Evolutionary conservation across 2,329 filamentous ascomycete genomes (phyloP).

Genomic region (Phialocephala sp.): DNA sequence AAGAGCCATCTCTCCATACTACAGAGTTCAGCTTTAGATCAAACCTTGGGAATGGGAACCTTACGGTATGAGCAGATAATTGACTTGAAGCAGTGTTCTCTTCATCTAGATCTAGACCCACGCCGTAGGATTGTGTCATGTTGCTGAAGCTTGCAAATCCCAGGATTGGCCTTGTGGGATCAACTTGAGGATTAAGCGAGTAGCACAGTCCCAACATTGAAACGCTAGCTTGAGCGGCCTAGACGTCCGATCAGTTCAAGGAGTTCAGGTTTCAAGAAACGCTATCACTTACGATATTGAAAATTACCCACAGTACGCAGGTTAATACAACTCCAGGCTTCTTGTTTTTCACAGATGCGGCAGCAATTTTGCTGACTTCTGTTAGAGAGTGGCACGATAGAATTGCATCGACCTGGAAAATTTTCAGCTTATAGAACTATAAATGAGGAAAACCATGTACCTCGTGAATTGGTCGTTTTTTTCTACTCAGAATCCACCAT

Average conservation of each 20-base stretch:
- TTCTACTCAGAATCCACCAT: slow-evolving; percentile 19
- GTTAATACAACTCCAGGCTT: slow-evolving; percentile 4
- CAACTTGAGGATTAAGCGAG: background rate
- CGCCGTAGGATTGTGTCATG: background rate
- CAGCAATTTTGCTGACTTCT: background rate
- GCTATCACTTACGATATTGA: background rate
- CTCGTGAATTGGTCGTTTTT: slow-evolving; percentile 7
- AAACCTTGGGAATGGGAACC: background rate
- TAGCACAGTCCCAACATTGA: slow-evolving; percentile 11
- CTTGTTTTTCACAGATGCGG: background rate
- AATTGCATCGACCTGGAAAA: slow-evolving; percentile 12
- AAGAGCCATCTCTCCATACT: background rate
- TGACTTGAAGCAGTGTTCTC: slow-evolving; percentile 1
- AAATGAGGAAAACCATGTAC: background rate
- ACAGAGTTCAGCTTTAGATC: background rate
- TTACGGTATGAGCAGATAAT: slow-evolving; percentile 10
- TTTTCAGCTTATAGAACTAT: background rate
- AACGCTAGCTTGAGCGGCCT: slow-evolving; percentile 14
- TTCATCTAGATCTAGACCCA: background rate
- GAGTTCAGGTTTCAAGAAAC: too few relatives aligned
- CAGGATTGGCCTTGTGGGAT: background rate
- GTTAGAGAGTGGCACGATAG: slow-evolving; percentile 6
- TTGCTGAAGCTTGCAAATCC: slow-evolving; percentile 5
- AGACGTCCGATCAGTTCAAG: background rate
- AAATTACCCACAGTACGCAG: background rate